A percentile compares a stretch with the other conserved stretches of the same genome.
These are phyloP conservation scores for Phaeosphaeriaceae sp. DNA, from an alignment of 2,329 filamentous ascomycete species.

Conservation along the genomic window DNA sequence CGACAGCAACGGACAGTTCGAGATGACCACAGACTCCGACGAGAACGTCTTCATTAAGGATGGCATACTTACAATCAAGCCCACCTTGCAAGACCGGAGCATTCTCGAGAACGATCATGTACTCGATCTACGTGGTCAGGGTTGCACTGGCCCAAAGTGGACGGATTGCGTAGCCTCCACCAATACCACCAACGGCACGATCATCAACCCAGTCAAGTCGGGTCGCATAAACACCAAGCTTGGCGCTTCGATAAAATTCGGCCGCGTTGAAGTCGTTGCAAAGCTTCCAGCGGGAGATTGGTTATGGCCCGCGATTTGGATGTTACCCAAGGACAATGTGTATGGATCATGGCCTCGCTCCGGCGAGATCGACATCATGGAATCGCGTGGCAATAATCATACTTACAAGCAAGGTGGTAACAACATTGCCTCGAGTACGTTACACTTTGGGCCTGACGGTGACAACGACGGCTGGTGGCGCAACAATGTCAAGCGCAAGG, in stretches of 20 bases:
- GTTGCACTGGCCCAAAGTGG: conserved; percentile 70
- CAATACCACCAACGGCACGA: conserved; percentile 78
- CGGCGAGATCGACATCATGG: conserved; percentile 84
- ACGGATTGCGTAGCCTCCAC: conserved; percentile 72
- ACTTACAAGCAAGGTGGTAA: conserved; percentile 79
- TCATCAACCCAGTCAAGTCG: conserved; percentile 79
- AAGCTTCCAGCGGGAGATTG: conserved; percentile 80
- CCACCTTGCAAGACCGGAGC: conserved; percentile 74
- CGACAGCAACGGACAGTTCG: conserved; percentile 77
- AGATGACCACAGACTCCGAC: conserved; percentile 73
- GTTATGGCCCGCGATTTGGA: conserved; percentile 93
- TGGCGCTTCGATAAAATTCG: conserved; percentile 76
- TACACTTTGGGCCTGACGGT: conserved; percentile 81
- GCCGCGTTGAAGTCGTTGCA: conserved; percentile 80
- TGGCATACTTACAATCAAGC: conserved; percentile 75
- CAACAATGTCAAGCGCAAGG: conserved; percentile 78
- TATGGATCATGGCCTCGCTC: conserved; percentile 82
- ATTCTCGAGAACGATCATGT: conserved; percentile 71
- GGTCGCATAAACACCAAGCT: conserved; percentile 79
- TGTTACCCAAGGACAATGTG: conserved; percentile 75
- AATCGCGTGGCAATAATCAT: conserved; percentile 83
- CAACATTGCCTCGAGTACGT: conserved; percentile 77
- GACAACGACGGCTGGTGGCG: conserved; percentile 82
- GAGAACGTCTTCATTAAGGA: conserved; percentile 78
- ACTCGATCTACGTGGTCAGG: conserved; percentile 71